Conservation (phyloP, 2,329 filamentous ascomycete genomes). For the Penicillium janthinellum region DNA sequence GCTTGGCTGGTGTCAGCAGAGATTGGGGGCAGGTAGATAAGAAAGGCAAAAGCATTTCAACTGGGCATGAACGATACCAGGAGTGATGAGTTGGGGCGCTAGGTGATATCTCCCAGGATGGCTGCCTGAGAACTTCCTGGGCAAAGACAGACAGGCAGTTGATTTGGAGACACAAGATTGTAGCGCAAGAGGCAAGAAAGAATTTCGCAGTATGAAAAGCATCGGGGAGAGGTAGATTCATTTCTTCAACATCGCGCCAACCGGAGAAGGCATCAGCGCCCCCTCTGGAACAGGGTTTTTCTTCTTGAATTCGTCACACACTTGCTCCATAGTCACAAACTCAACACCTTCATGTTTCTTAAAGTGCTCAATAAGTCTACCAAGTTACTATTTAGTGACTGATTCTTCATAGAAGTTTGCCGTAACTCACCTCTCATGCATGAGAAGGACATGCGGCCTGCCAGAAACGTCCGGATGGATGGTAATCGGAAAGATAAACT, state of each 20-base stretch:
- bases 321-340: slow-evolving; percentile 33
- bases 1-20: not conserved
- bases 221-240: not conserved
- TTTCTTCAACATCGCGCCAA: slow-evolving; percentile 16
- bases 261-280: slow-evolving; percentile 25
- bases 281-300: slow-evolving; percentile 26
- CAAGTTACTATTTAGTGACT: slow-evolving; percentile 8
- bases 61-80: not conserved
- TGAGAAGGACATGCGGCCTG: slow-evolving; percentile 69
- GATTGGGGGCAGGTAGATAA: not conserved
- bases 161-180: not conserved
- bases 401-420: not conserved
- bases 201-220: not conserved
- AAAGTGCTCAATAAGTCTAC: slow-evolving; percentile 32
- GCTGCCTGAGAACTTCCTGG: not conserved
- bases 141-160: too few relatives aligned
- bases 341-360: slow-evolving; percentile 32
- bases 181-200: too few relatives aligned
- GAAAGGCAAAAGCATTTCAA: not conserved
- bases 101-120: not conserved
- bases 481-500: slow-evolving; percentile 76
- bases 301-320: slow-evolving; percentile 30
- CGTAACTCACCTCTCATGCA: slow-evolving; percentile 64
- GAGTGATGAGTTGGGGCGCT: slow-evolving; percentile 1
- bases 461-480: slow-evolving; percentile 75